A percentile compares a stretch with the other conserved stretches of the same genome.
phyloP scores from a whole-genome alignment of 805 yeast genomes.

The Wickerhamiella shivajii region DNA sequence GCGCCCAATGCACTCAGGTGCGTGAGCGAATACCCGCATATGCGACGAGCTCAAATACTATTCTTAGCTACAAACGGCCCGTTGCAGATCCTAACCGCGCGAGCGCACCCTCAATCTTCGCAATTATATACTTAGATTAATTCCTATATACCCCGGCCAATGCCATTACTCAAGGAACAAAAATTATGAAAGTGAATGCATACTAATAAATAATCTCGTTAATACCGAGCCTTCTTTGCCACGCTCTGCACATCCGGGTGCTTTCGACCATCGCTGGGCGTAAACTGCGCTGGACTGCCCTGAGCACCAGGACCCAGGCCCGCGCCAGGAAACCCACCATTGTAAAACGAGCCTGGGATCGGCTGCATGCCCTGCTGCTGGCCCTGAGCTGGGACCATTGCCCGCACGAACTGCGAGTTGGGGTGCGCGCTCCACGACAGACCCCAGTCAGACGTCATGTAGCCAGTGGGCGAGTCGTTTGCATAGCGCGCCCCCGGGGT shows the following conservation, averaged over 20 bases:
- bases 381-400: constrained; percentile 1
- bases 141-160: too few species aligned
- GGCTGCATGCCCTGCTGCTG: constrained; percentile 1
- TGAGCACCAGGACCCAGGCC: constrained; percentile 2
- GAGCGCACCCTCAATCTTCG: too few species aligned
- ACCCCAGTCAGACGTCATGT: constrained; percentile 49
- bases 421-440: constrained; percentile 17
- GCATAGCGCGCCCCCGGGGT: constrained; percentile 60
- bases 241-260: constrained; percentile 2
- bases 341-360: background rate
- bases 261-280: constrained; percentile 2
- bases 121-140: too few species aligned
- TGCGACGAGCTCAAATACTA: too few species aligned
- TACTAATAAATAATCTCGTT: too few species aligned
- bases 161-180: too few species aligned
- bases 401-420: constrained; percentile 7
- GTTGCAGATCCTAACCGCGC: too few species aligned
- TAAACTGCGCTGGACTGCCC: constrained; percentile 3
- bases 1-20: too few species aligned
- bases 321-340: constrained; percentile 3
- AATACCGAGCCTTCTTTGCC: too few species aligned
- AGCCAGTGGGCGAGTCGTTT: constrained; percentile 70
- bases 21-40: too few species aligned
- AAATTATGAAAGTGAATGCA: too few species aligned
- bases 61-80: too few species aligned